Conservation (phyloP, 768 basidiomycete genomes). For the Podaxis sp. region DNA sequence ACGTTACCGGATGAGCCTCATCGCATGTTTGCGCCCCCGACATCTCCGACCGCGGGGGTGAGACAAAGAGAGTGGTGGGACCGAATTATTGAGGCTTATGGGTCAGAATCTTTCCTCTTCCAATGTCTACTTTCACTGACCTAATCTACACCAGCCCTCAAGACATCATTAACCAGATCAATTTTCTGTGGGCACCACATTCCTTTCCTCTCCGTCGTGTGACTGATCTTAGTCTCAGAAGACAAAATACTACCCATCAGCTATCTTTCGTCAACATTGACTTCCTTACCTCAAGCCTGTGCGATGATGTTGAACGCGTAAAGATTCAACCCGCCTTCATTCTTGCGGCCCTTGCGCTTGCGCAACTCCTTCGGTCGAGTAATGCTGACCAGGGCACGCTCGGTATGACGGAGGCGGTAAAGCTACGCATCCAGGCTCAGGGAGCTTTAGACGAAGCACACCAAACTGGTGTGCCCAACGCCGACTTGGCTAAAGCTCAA, state of each 20-base stretch:
- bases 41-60: constrained; percentile 31
- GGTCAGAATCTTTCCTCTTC: constrained; percentile 27
- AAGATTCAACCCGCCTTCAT: constrained; percentile 72
- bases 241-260: constrained; percentile 62
- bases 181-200: constrained; percentile 26
- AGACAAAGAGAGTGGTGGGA: constrained; percentile 46
- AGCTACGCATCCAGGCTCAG: constrained; percentile 58
- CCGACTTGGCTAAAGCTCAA: constrained; percentile 71
- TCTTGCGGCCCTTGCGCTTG: constrained; percentile 66
- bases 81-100: constrained; percentile 34
- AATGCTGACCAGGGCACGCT: constrained; percentile 53
- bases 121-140: constrained; percentile 8
- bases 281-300: constrained; percentile 52
- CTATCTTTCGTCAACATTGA: constrained; percentile 67
- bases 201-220: background rate
- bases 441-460: constrained; percentile 51
- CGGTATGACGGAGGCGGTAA: constrained; percentile 59
- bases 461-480: constrained; percentile 53
- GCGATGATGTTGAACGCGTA: constrained; percentile 49
- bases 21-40: constrained; percentile 34
- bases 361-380: constrained; percentile 72
- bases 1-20: constrained; percentile 10
- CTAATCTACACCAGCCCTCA: constrained; percentile 13
- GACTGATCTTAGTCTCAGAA: constrained; percentile 39
- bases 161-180: constrained; percentile 26